Percentiles rank a stretch among this genome's conserved stretches.
Evolutionary conservation across 208 protist genomes (phyloP).

Genomic region (Crithidia thermophila): DNA sequence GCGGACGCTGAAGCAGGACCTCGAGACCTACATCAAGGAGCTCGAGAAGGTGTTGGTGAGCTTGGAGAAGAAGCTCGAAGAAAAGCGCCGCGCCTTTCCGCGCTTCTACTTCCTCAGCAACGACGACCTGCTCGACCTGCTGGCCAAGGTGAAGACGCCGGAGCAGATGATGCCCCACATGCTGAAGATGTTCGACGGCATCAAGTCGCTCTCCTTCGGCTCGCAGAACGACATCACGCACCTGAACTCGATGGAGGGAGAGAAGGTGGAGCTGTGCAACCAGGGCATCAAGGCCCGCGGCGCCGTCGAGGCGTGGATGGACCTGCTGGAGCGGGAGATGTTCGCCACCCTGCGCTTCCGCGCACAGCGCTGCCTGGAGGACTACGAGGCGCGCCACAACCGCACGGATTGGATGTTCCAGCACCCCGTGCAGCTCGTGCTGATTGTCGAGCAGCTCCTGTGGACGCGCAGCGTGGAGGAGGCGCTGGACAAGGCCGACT

Average conservation of each 20-base stretch:
- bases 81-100: constrained; percentile 96
- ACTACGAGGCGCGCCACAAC: constrained; percentile 84
- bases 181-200: constrained; percentile 98
- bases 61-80: constrained; percentile 96
- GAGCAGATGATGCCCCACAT: constrained; percentile 97
- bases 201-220: constrained; percentile 85
- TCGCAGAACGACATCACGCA: constrained; percentile 91
- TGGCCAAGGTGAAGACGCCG: constrained; percentile 98
- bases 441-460: constrained; percentile 94
- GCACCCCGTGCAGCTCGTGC: constrained; percentile 94
- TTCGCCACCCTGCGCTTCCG: constrained; percentile 87
- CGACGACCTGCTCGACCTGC: constrained; percentile 97
- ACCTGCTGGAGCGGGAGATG: constrained; percentile 95
- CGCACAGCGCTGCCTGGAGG: constrained; percentile 86
- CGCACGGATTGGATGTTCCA: constrained; percentile 92
- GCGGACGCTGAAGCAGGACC: constrained; percentile 82
- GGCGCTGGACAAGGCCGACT: constrained; percentile 75
- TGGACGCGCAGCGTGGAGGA: constrained; percentile 96
- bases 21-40: constrained; percentile 92
- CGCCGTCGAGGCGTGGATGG: constrained; percentile 96
- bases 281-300: constrained; percentile 96
- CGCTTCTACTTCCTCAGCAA: constrained; percentile 98
- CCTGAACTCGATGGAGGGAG: constrained; percentile 92
- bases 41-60: constrained; percentile 95
- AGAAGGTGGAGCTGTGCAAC: constrained; percentile 89